Conservation (phyloP, 2,329 filamentous ascomycete species). For the Ustulina deusta region DNA sequence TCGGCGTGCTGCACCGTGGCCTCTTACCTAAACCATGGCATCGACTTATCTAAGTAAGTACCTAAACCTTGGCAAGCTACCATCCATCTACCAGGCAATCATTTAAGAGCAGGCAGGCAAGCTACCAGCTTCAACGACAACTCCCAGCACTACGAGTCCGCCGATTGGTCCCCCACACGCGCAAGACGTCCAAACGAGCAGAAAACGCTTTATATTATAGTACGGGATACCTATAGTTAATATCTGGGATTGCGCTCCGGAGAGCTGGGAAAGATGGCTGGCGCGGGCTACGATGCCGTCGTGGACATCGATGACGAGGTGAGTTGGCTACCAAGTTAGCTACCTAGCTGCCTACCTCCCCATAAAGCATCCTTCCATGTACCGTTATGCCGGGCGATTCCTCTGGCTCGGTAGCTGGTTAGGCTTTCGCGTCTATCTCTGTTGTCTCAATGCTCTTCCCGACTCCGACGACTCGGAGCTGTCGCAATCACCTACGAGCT, state of each 20-base stretch:
- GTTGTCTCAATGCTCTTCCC: neutral
- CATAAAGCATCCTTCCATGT: neutral
- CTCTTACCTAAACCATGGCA: slow-evolving; percentile 43
- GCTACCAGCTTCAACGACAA: slow-evolving; percentile 25
- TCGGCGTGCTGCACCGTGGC: slow-evolving; percentile 50
- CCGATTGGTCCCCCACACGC: neutral
- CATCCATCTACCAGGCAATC: slow-evolving; percentile 28
- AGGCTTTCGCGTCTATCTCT: neutral
- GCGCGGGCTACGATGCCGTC: slow-evolving; percentile 95
- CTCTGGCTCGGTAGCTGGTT: neutral
- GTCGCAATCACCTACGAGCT: neutral
- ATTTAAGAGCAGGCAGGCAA: slow-evolving; percentile 18
- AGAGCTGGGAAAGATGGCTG: slow-evolving; percentile 70
- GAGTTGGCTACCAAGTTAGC: slow-evolving; percentile 45
- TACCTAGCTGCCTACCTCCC: neutral
- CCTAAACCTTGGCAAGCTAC: too few relatives aligned
- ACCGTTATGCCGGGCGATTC: neutral
- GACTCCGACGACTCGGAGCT: neutral
- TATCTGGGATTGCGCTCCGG: slow-evolving; percentile 2
- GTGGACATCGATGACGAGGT: slow-evolving; percentile 98
- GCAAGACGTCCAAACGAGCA: neutral
- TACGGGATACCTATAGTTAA: neutral
- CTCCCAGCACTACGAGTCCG: slow-evolving; percentile 27
- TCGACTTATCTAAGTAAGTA: too few relatives aligned
- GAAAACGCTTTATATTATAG: neutral